These are phyloP conservation scores for Erysimum cheiri DNA, from an alignment of 441 rosid genomes.

Conservation along the genomic window DNA sequence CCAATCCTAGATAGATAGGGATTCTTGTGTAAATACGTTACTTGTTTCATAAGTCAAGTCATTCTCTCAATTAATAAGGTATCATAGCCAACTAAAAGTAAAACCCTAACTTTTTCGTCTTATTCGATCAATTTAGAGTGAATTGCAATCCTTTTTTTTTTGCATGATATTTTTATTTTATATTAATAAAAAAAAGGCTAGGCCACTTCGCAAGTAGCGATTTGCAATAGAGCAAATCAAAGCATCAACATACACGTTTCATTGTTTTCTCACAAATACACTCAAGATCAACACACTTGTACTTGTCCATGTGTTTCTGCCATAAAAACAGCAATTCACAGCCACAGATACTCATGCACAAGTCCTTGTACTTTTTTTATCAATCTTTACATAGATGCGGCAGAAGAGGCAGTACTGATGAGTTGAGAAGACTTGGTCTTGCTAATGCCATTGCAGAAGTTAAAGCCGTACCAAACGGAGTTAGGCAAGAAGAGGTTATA, in stretches of 20 bases:
- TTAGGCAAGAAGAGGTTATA: constrained; percentile 50
- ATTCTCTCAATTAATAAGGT: too few relatives aligned
- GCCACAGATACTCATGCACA: not conserved
- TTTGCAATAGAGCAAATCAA: not conserved
- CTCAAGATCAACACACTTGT: constrained; percentile 4
- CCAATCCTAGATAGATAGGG: too few relatives aligned
- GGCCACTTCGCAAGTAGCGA: not conserved
- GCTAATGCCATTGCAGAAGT: constrained; percentile 43
- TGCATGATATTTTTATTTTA: not conserved
- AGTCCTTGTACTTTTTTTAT: not conserved
- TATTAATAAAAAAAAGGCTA: not conserved
- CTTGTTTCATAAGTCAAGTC: too few relatives aligned
- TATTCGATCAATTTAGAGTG: not conserved
- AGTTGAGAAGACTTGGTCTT: constrained; percentile 35
- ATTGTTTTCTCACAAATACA: constrained; percentile 28
- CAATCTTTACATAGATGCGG: constrained; percentile 38
- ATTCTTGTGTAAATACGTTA: too few relatives aligned
- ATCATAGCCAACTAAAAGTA: too few relatives aligned
- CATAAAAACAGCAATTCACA: constrained; percentile 9
- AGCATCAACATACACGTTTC: constrained; percentile 14
- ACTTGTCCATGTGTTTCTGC: not conserved
- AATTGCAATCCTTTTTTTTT: not conserved
- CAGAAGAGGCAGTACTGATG: constrained; percentile 9
- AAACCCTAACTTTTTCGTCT: not conserved
- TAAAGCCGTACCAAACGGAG: constrained; percentile 56